phyloP scores from a whole-genome alignment of 169 alveolate species.

The Plasmodium yoelii region DNA sequence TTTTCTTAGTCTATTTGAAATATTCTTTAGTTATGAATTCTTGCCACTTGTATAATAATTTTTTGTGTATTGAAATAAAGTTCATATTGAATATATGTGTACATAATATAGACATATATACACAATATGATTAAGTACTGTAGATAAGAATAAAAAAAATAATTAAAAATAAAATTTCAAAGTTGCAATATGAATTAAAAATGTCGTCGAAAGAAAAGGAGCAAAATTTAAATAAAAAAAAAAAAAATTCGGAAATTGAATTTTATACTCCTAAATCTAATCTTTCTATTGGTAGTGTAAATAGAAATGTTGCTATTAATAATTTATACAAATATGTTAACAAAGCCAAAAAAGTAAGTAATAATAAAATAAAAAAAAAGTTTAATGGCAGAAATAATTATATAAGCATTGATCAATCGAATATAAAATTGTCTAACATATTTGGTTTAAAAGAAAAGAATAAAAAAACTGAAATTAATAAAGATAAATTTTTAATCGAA shows the following conservation, averaged over 20 bases:
- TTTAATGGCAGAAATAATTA: neutral
- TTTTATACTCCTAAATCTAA: conserved; percentile 69
- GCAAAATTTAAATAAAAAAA: conserved; percentile 11
- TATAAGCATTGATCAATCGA: neutral
- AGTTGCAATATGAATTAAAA: conserved; percentile 18
- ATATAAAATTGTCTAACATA: neutral
- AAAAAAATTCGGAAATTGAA: conserved; percentile 25
- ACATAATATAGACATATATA: neutral
- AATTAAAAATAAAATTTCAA: neutral
- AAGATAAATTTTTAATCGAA: neutral
- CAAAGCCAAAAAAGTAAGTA: conserved; percentile 2
- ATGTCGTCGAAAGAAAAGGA: neutral
- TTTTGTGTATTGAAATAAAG: too few species aligned
- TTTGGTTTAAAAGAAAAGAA: conserved; percentile 9
- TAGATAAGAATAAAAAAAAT: neutral
- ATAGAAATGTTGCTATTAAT: conserved; percentile 28
- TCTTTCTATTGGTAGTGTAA: conserved; percentile 42
- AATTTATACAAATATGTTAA: conserved; percentile 50
- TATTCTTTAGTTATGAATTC: too few species aligned
- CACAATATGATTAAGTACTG: neutral
- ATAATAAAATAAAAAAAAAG: conserved; percentile 6
- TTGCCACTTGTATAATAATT: too few species aligned
- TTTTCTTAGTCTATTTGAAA: too few species aligned
- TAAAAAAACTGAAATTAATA: neutral
- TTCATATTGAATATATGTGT: neutral